Conservation (phyloP, 176 grass and related monocot genomes). For the Ampelocalamus luodianensis region DNA sequence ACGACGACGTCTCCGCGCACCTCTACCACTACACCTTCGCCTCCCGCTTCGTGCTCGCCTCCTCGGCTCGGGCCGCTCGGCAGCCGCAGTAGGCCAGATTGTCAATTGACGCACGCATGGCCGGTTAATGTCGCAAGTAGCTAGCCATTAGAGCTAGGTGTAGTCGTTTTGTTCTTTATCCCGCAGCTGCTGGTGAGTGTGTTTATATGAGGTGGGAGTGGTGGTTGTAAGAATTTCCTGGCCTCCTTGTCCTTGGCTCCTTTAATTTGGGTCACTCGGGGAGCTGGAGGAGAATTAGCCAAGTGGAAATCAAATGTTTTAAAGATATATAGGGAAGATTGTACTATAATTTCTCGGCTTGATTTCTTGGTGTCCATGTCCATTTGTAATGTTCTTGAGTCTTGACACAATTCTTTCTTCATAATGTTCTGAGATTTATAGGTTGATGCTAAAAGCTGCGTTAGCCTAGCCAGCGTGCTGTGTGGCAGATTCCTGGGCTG, state of each 20-base stretch:
- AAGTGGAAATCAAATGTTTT: not conserved
- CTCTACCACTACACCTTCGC: slow-evolving; percentile 68
- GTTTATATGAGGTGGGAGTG: not conserved
- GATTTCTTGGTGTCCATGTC: not conserved
- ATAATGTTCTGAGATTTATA: not conserved
- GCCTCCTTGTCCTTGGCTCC: slow-evolving; percentile 29
- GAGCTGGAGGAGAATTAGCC: slow-evolving; percentile 8
- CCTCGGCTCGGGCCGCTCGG: not conserved
- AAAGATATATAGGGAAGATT: not conserved
- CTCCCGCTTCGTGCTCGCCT: slow-evolving; percentile 62
- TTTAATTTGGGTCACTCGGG: not conserved
- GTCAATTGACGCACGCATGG: not conserved
- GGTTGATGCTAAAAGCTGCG: not conserved
- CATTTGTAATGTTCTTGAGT: not conserved
- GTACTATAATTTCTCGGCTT: not conserved
- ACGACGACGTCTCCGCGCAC: slow-evolving; percentile 39
- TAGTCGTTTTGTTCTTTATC: not conserved
- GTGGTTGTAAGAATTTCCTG: not conserved
- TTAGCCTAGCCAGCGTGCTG: too few relatives aligned
- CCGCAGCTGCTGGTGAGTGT: not conserved
- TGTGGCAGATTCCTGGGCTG: not conserved
- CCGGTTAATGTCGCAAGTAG: not conserved
- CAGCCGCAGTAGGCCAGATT: slow-evolving; percentile 11
- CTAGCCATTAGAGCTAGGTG: slow-evolving; percentile 41
- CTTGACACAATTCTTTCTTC: not conserved